Base-by-base conservation (phyloP, 2,329 filamentous ascomycete genomes). In the Tolypocladium sp. region DNA sequence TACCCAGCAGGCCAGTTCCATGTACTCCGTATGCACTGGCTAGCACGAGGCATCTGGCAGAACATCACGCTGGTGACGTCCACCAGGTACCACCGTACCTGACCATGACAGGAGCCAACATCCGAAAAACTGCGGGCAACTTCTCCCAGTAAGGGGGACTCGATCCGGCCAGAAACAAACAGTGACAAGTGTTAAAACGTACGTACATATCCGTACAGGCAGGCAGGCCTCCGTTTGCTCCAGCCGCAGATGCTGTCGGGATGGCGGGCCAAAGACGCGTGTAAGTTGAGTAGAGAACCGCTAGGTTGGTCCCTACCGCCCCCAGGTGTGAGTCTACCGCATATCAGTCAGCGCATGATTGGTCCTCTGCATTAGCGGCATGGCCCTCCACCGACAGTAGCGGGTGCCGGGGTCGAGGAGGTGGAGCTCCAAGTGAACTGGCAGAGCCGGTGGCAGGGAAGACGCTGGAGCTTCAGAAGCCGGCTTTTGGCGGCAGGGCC, bases 401-500 rank as follows among this genome's bases (percentile, higher is more conserved):
- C 53, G 53, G 52, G 37, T 41, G 53, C 53, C 37, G 33, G 35
- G 53, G 52, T 22, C 30, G 20, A 37, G 2, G 10, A 40, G 37
- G 33, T 37, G 30, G 51, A 35, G 51, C 8, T 7, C 27, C 33
- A 38, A 10, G 22, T n/a, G n/a, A 6, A 8, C 30, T 33, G 30
- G 30, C 30, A 35, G 41, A 38, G 30, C 42, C 27, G 42, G 55
- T 27, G 53, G 42, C 27, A 51, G 35, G 55, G 42, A 46, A 41
- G 25, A 37, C 52, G 12, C 13, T 41, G 25, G 38, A 49, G 25
- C 15, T 49, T 30, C 46, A 55, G 38, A 55, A 27, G 40, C 49
- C 58, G 55, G 42, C 52, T n/a, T 54, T 49, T 60, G 59, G 52
- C 41, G 59, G 59, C 52, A 56, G 56, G 53, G 56, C 51, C 42